Base-by-base conservation (phyloP, 306 rosid species). In the Sicyos baderoa region DNA sequence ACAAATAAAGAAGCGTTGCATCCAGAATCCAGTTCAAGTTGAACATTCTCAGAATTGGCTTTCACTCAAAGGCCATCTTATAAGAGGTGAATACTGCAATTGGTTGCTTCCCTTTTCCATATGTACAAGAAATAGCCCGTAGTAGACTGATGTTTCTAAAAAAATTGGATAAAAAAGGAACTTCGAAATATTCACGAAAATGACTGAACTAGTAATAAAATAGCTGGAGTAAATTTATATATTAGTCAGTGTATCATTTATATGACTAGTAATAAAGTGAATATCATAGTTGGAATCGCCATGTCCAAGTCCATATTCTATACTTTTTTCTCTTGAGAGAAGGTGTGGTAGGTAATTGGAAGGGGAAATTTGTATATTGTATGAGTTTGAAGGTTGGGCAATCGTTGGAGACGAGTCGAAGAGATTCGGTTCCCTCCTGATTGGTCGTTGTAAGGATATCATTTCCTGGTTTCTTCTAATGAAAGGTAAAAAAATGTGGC, bases 1-100 rank as follows among this genome's bases (percentile, higher is more conserved):
- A 37, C 72, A n/a, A 78, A 76, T 65, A 67, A 78, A 14, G 80
- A 77, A 73, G 70, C 88, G 18, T 78, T 87, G 57, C 80, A 90
- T 55, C 80, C 95, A 40, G 91, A 91, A 59, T 92, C 97, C 76
- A 89, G 88, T 76, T 92, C 95, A 61, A 86, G 71, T 78, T 89
- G 87, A 82, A 82, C 67, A 67, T 56, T 72, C 19, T 8, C 72
- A 67, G 56, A 48, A 23, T 67, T 15, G 72, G 72, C 56, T 48
- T 48, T 48, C 72, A 48, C 76, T 79, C 76, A 48, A 73, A 72
- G 76, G 68, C 66, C 68, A 81, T 72, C 76, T 74, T 79, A 60
- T 74, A 67, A 52, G 68, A 75, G 79, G 89, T 95, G 84, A 78
- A 56, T 78, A 19, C 78, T 11, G 73, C 54, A 52, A 22, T 74